Percentiles rank a stretch among this genome's conserved stretches.
Evolutionary conservation across 805 yeast genomes (phyloP).

Genomic region (Wickerhamomyces bisporus): DNA sequence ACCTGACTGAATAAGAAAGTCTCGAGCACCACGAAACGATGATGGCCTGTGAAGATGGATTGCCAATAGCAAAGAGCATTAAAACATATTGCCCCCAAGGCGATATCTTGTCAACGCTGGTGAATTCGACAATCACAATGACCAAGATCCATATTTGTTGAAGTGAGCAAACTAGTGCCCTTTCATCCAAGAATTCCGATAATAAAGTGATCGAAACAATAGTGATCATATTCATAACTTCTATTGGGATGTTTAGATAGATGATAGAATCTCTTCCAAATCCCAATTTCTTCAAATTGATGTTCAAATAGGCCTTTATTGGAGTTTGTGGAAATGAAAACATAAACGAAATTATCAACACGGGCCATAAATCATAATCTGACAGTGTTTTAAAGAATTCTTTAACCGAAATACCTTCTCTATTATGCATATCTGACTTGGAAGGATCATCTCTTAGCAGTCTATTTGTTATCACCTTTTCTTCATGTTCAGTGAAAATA

Average conservation of each 20-base stretch:
- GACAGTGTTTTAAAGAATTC: slow-evolving; percentile 34
- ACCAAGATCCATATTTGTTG: slow-evolving; percentile 30
- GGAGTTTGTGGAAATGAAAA: slow-evolving; percentile 32
- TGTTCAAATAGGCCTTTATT: slow-evolving; percentile 38
- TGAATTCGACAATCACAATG: slow-evolving; percentile 31
- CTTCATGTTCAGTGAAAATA: slow-evolving; percentile 49
- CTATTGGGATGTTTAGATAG: slow-evolving; percentile 46
- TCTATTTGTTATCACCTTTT: slow-evolving; percentile 52
- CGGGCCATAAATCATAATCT: slow-evolving; percentile 56
- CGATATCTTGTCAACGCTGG: slow-evolving; percentile 30
- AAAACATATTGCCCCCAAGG: slow-evolving; percentile 36
- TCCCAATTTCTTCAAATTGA: slow-evolving; percentile 43
- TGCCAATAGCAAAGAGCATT: slow-evolving; percentile 27
- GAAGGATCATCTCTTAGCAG: slow-evolving; percentile 60
- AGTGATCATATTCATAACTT: slow-evolving; percentile 32
- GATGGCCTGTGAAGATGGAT: slow-evolving; percentile 45
- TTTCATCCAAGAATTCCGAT: slow-evolving; percentile 31
- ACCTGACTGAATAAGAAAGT: slow-evolving; percentile 55
- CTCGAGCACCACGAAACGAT: slow-evolving; percentile 55
- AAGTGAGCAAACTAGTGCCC: slow-evolving; percentile 22
- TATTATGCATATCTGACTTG: slow-evolving; percentile 61
- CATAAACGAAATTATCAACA: slow-evolving; percentile 44
- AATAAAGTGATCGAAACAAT: slow-evolving; percentile 32
- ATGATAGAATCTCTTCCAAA: slow-evolving; percentile 46
- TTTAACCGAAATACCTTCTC: slow-evolving; percentile 42